Evolutionary conservation across 331 rosid species (phyloP).

Genomic region (Cydonia oblonga): DNA sequence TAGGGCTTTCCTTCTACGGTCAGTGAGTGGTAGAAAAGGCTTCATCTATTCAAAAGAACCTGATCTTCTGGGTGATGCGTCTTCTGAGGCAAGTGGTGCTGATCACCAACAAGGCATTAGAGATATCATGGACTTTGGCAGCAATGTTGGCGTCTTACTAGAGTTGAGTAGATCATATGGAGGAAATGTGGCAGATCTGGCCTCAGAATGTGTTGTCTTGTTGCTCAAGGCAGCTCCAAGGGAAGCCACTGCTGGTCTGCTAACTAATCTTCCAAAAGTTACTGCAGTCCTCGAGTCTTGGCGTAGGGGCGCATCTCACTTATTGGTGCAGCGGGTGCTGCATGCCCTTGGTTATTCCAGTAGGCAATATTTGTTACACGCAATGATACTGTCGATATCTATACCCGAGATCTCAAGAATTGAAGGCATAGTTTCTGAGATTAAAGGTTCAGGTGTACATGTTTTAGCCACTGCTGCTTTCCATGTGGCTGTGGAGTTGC

Average conservation of each 20-base stretch:
- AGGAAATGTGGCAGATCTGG: slow-evolving; percentile 47
- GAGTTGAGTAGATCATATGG: slow-evolving; percentile 51
- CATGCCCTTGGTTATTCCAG: slow-evolving; percentile 79
- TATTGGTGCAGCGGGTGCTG: slow-evolving; percentile 56
- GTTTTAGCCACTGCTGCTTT: slow-evolving; percentile 55
- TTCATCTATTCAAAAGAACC: slow-evolving; percentile 46
- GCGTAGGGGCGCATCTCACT: slow-evolving; percentile 40
- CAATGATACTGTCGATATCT: slow-evolving; percentile 86
- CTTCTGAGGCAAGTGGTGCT: slow-evolving; percentile 36
- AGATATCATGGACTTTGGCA: slow-evolving; percentile 80
- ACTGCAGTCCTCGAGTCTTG: slow-evolving; percentile 60
- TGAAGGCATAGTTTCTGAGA: slow-evolving; percentile 61
- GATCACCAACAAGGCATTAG: slow-evolving; percentile 73
- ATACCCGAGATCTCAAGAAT: slow-evolving; percentile 63
- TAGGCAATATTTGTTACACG: slow-evolving; percentile 65
- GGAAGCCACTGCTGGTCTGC: slow-evolving; percentile 81
- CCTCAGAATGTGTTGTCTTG: slow-evolving; percentile 75
- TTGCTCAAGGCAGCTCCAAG: slow-evolving; percentile 85
- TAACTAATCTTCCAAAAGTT: slow-evolving; percentile 76
- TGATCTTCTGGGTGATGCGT: slow-evolving; percentile 44
- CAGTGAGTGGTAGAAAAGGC: slow-evolving; percentile 53
- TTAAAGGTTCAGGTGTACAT: slow-evolving; percentile 56
- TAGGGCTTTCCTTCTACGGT: slow-evolving; percentile 76
- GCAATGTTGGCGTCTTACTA: slow-evolving; percentile 61
- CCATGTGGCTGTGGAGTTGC: slow-evolving; percentile 74